Conservation (phyloP, 345 rosid genomes). For the Pugionium dolabratum region DNA sequence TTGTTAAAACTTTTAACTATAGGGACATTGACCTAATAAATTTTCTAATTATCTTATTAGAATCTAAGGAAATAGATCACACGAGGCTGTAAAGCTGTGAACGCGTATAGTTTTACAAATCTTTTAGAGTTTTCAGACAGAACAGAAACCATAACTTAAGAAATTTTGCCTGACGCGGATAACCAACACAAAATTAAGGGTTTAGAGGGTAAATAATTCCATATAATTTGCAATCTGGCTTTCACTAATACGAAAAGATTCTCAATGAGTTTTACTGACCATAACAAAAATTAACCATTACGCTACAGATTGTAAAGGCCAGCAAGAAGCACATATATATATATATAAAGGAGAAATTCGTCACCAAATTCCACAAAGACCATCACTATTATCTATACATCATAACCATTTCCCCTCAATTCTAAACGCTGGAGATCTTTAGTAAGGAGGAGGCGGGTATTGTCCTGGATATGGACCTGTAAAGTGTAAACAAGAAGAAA, state of each 20-base stretch:
- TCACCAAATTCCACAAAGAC: slow-evolving; percentile 24
- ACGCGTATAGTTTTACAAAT: not conserved
- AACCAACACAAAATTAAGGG: not conserved
- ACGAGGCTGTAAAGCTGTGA: not conserved
- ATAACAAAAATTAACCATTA: slow-evolving; percentile 14
- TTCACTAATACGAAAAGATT: not conserved
- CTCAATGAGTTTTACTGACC: slow-evolving; percentile 8
- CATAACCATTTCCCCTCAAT: slow-evolving; percentile 3
- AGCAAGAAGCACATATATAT: not conserved
- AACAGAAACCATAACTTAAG: not conserved
- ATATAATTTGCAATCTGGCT: not conserved
- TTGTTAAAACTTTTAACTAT: not conserved
- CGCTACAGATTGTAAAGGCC: slow-evolving; percentile 23
- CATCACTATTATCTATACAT: slow-evolving; percentile 31
- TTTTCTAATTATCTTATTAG: slow-evolving; percentile 19
- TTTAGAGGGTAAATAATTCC: not conserved
- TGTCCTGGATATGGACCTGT: slow-evolving; percentile 63
- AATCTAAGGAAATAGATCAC: not conserved
- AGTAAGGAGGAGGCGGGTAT: slow-evolving; percentile 66
- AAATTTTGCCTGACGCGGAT: not conserved
- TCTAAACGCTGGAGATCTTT: slow-evolving; percentile 22
- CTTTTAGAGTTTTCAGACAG: not conserved
- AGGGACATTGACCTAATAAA: slow-evolving; percentile 22
- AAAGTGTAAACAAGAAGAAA: slow-evolving; percentile 7
- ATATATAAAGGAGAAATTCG: not conserved